Evolutionary conservation across 345 rosid species (phyloP).

Genomic region (Aurinia saxatilis): DNA sequence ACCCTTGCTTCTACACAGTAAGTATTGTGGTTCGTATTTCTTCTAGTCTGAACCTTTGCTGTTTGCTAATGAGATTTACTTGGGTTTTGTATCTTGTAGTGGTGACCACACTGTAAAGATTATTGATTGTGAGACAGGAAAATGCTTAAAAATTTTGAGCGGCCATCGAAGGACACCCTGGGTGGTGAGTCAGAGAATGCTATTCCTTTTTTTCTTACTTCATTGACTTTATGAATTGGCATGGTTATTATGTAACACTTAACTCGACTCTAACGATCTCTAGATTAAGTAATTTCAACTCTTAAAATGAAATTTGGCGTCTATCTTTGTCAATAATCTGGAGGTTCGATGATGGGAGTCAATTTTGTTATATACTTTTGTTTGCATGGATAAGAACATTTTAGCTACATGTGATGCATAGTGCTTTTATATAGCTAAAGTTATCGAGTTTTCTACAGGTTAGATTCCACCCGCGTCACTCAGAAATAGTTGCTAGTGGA

Average conservation of each 20-base stretch:
- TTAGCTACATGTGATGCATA: not conserved
- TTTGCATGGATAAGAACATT: not conserved
- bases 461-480: slow-evolving; percentile 73
- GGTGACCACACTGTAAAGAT: slow-evolving; percentile 97
- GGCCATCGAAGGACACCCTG: slow-evolving; percentile 98
- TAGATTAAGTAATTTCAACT: not conserved
- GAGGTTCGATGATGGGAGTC: slow-evolving; percentile 2
- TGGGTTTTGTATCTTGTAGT: slow-evolving; percentile 32
- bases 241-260: slow-evolving; percentile 4
- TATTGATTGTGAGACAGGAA: slow-evolving; percentile 83
- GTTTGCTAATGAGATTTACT: slow-evolving; percentile 16
- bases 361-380: slow-evolving; percentile 1
- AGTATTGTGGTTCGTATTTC: slow-evolving; percentile 15
- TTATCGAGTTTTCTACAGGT: slow-evolving; percentile 44
- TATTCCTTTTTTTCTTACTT: slow-evolving; percentile 4
- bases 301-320: not conserved
- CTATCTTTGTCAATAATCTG: slow-evolving; percentile 1
- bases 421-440: slow-evolving; percentile 10
- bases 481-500: slow-evolving; percentile 81
- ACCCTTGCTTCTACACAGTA: slow-evolving; percentile 90
- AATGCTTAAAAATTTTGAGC: slow-evolving; percentile 80
- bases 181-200: slow-evolving; percentile 67
- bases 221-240: not conserved
- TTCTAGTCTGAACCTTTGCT: not conserved
- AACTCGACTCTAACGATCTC: not conserved